Conservation (phyloP, 2,329 filamentous ascomycete genomes). For the Alternaria brassicicola region DNA sequence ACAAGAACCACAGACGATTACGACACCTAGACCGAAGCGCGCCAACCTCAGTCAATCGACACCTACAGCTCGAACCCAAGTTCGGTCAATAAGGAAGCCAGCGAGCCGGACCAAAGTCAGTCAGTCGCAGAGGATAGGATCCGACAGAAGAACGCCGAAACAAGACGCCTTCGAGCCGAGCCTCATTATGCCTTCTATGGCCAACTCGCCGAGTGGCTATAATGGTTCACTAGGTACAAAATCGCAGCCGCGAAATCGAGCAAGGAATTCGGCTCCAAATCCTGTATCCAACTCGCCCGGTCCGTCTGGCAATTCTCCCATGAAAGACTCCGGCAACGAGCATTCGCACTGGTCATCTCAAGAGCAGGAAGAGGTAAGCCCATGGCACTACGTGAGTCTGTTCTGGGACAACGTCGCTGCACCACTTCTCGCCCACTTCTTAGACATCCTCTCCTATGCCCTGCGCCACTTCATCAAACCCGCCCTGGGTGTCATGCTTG, state of each 20-base stretch:
- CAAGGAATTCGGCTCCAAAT: background rate
- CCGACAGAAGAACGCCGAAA: slow-evolving; percentile 16
- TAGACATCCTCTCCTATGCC: slow-evolving; percentile 64
- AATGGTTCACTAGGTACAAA: slow-evolving; percentile 15
- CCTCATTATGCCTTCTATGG: slow-evolving; percentile 52
- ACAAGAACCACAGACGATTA: slow-evolving; percentile 17
- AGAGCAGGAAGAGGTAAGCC: slow-evolving; percentile 23
- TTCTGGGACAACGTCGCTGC: slow-evolving; percentile 42
- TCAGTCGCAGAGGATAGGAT: slow-evolving; percentile 18
- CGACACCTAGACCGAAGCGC: slow-evolving; percentile 22
- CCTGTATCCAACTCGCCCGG: background rate
- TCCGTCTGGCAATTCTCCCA: slow-evolving; percentile 7
- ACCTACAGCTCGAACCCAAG: slow-evolving; percentile 11
- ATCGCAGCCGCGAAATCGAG: slow-evolving; percentile 5
- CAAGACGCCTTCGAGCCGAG: slow-evolving; percentile 44
- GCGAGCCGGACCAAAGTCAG: slow-evolving; percentile 12
- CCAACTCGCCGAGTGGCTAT: slow-evolving; percentile 22
- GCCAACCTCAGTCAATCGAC: slow-evolving; percentile 18
- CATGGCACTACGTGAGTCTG: slow-evolving; percentile 32
- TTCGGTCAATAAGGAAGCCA: slow-evolving; percentile 20
- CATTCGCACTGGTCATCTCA: background rate
- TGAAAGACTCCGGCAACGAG: background rate
- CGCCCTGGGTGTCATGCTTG: slow-evolving; percentile 62
- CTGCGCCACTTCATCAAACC: slow-evolving; percentile 67
- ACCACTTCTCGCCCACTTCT: slow-evolving; percentile 55